Evolutionary conservation across 2,329 filamentous ascomycete species (phyloP).

Genomic region (Bisporella sp.): DNA sequence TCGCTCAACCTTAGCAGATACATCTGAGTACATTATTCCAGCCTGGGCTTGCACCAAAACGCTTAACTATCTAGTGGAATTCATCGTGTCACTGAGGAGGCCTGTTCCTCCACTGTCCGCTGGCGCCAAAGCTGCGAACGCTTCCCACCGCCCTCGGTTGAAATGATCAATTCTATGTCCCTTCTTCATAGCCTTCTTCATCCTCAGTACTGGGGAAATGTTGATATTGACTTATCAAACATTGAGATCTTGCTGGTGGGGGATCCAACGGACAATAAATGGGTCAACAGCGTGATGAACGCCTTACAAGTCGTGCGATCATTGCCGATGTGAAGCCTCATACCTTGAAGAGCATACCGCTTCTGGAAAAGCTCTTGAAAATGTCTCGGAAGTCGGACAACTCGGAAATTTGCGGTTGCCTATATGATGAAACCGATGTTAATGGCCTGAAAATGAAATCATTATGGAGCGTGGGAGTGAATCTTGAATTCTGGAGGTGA

Average conservation of each 20-base stretch:
- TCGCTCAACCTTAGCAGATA: slow-evolving; percentile 37
- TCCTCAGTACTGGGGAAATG: slow-evolving; percentile 86
- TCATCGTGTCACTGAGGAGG: no score
- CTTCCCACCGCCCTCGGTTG: slow-evolving; percentile 50
- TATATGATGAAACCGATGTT: slow-evolving; percentile 64
- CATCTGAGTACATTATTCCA: slow-evolving; percentile 62
- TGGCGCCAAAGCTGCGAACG: no score
- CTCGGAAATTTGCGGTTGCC: slow-evolving; percentile 85
- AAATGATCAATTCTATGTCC: slow-evolving; percentile 78
- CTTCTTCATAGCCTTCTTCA: slow-evolving; percentile 77
- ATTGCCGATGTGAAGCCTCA: slow-evolving; percentile 81
- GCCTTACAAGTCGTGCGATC: slow-evolving; percentile 88
- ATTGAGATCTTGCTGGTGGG: slow-evolving; percentile 79
- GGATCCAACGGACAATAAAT: slow-evolving; percentile 75
- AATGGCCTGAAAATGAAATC: no score
- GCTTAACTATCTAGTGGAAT: no score
- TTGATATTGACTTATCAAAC: slow-evolving; percentile 86
- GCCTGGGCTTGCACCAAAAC: slow-evolving; percentile 65
- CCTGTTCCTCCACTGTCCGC: no score
- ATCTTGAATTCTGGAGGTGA: no score
- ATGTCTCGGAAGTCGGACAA: slow-evolving; percentile 85
- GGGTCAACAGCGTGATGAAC: slow-evolving; percentile 83
- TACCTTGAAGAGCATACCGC: slow-evolving; percentile 66
- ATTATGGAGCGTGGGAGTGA: no score
- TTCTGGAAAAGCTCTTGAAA: slow-evolving; percentile 81